These are phyloP conservation scores for Hypoxylon sp. DNA, from an alignment of 2,329 filamentous ascomycete species.

Conservation along the genomic window DNA sequence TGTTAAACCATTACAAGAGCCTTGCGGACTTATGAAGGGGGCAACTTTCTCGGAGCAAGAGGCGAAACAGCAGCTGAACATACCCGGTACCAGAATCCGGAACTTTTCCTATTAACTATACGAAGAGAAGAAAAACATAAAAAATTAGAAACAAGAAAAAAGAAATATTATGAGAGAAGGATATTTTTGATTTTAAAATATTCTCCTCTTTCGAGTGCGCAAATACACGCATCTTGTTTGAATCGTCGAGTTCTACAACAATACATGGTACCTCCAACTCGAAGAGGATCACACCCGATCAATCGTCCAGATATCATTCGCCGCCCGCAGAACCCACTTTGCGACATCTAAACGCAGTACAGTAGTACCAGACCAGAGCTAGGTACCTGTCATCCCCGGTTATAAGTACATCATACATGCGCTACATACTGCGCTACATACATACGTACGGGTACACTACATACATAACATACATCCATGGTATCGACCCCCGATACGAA, in stretches of 20 bases:
- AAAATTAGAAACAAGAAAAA: slow-evolving; percentile 17
- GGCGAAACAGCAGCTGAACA: slow-evolving; percentile 41
- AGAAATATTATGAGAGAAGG: slow-evolving; percentile 15
- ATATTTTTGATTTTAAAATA: slow-evolving; percentile 26
- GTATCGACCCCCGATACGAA: slow-evolving; percentile 47
- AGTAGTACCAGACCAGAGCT: slow-evolving; percentile 36
- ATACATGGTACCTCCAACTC: slow-evolving; percentile 6
- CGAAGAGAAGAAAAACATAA: slow-evolving; percentile 11
- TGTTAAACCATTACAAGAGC: slow-evolving; percentile 36
- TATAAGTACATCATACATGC: slow-evolving; percentile 46
- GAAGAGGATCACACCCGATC: slow-evolving; percentile 29
- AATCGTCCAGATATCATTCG: slow-evolving; percentile 36
- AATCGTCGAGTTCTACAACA: slow-evolving; percentile 15
- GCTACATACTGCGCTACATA: slow-evolving; percentile 30
- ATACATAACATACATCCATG: slow-evolving; percentile 40
- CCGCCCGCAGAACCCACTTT: slow-evolving; percentile 20
- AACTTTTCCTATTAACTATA: slow-evolving; percentile 21
- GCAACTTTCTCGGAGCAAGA: slow-evolving; percentile 43
- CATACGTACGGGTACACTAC: slow-evolving; percentile 41
- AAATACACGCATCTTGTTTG: slow-evolving; percentile 24
- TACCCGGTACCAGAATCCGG: slow-evolving; percentile 27
- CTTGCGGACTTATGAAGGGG: slow-evolving; percentile 43
- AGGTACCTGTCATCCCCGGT: slow-evolving; percentile 39
- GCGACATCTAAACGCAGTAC: slow-evolving; percentile 33
- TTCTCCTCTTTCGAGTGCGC: slow-evolving; percentile 28